Conservation (phyloP, 805 yeast genomes). For the Cyberlindnera mississippiensis region DNA sequence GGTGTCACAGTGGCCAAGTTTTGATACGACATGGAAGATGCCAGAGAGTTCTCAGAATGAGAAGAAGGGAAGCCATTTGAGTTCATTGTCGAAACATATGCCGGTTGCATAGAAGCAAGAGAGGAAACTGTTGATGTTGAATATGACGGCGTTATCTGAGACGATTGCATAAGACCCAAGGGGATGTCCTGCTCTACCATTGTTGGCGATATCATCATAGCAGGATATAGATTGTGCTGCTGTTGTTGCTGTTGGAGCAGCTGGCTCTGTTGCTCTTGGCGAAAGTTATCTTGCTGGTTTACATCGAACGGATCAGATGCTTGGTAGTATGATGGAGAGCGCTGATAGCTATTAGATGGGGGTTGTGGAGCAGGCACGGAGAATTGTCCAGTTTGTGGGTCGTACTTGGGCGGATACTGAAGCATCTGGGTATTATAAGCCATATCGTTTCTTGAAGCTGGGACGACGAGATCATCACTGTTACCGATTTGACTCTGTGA, state of each 20-base stretch:
- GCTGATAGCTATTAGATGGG: neutral
- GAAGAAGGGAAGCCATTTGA: neutral
- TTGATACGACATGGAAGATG: constrained; percentile 1
- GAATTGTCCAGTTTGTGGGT: neutral
- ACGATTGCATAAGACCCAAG: neutral
- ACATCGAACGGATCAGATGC: neutral
- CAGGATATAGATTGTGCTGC: constrained; percentile 2
- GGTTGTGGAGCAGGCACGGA: neutral
- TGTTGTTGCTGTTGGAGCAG: neutral
- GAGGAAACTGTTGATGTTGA: constrained; percentile 7
- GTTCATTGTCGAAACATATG: neutral
- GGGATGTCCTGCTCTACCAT: constrained; percentile 11
- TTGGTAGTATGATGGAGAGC: neutral
- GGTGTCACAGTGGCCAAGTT: constrained; percentile 5
- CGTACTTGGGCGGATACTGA: constrained; percentile 6
- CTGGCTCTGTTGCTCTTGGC: neutral
- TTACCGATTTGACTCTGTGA: constrained; percentile 1
- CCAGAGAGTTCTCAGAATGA: constrained; percentile 7
- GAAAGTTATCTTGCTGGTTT: neutral
- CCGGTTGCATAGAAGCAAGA: constrained; percentile 4
- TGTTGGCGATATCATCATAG: constrained; percentile 5
- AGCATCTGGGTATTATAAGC: constrained; percentile 1
- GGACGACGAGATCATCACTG: constrained; percentile 6
- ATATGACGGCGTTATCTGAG: constrained; percentile 3
- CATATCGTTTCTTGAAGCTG: constrained; percentile 6